Evolutionary conservation across 768 basidiomycete genomes (phyloP).

Genomic region (Infundibulicybe gibba): DNA sequence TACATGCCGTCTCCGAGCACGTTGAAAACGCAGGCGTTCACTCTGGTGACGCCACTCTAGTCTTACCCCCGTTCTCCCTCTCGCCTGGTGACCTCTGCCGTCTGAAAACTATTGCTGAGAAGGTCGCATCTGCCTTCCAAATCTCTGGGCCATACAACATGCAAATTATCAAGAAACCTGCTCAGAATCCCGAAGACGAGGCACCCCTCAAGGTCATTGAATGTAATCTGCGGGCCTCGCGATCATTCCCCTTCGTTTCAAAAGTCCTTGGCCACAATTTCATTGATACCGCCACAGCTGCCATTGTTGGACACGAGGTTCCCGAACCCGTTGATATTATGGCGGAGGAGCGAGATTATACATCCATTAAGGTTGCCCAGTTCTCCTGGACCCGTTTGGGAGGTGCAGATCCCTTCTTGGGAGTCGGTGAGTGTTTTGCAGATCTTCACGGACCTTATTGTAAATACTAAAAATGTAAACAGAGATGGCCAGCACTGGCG

Average conservation of each 20-base stretch:
- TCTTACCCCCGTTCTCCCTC: conserved; percentile 91
- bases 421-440: conserved; percentile 65
- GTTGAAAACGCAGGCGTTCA: conserved; percentile 99
- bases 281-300: conserved; percentile 88
- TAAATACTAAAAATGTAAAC: conserved; percentile 6
- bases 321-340: conserved; percentile 92
- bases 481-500: conserved; percentile 99
- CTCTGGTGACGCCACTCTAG: conserved; percentile 97
- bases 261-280: conserved; percentile 98
- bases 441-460: background rate
- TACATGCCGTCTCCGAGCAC: conserved; percentile 97
- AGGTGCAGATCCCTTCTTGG: conserved; percentile 95
- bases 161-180: conserved; percentile 91
- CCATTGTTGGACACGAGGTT: conserved; percentile 81
- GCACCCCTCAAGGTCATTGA: conserved; percentile 94
- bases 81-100: conserved; percentile 73
- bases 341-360: conserved; percentile 85
- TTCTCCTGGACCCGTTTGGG: conserved; percentile 97
- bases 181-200: conserved; percentile 44
- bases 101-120: conserved; percentile 90
- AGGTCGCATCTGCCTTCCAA: conserved; percentile 91
- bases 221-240: conserved; percentile 96
- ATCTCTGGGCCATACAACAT: conserved; percentile 99
- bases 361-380: conserved; percentile 95
- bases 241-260: conserved; percentile 98